Evolutionary conservation across 495 filamentous ascomycete species (phyloP).

Genomic region (Penicillium longicatenatum): DNA sequence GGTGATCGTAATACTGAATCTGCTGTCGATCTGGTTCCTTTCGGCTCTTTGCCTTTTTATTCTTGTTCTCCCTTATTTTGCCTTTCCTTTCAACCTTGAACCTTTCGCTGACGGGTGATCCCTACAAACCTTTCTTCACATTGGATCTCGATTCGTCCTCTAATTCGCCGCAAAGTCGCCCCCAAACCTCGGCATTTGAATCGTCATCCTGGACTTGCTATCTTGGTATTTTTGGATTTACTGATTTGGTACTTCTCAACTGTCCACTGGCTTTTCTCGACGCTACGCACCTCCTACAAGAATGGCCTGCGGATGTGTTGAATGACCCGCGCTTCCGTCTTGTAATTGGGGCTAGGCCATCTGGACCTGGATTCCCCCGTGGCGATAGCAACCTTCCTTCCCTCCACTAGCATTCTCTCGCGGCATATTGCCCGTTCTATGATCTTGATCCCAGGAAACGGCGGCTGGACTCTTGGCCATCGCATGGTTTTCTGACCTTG

Average conservation of each 20-base stretch:
- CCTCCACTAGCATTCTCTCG: constrained; percentile 5
- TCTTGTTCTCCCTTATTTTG: constrained; percentile 24
- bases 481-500: neutral
- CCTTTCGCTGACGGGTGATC: neutral
- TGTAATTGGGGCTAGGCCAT: neutral
- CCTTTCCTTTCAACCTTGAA: no score
- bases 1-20: constrained; percentile 27
- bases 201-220: constrained; percentile 16
- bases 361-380: neutral
- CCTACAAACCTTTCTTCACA: constrained; percentile 2
- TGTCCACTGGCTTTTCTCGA: neutral
- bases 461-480: neutral
- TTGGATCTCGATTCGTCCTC: constrained; percentile 21
- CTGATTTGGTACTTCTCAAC: neutral
- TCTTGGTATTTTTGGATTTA: neutral
- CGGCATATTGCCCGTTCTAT: constrained; percentile 10
- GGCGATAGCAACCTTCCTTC: constrained; percentile 1
- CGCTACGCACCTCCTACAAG: neutral
- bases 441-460: constrained; percentile 1
- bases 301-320: constrained; percentile 13
- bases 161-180: constrained; percentile 15
- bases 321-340: constrained; percentile 9
- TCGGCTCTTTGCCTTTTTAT: constrained; percentile 11
- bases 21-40: constrained; percentile 34
- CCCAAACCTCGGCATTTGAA: constrained; percentile 32